Evolutionary conservation across 176 grass and related monocot species (phyloP).

Genomic region (Lolium rigidum): DNA sequence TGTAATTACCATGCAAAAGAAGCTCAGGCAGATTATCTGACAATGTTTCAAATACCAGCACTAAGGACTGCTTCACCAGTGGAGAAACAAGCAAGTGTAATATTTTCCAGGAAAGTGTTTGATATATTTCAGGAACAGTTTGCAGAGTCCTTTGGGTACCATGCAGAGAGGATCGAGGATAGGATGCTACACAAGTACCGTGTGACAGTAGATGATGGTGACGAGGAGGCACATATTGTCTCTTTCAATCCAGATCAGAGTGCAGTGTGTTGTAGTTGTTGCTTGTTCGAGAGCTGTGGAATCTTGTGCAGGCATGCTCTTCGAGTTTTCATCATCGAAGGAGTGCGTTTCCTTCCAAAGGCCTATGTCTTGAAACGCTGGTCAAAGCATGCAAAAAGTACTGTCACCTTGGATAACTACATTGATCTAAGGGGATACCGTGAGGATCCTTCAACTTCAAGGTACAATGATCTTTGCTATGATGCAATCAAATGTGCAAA

Average conservation of each 20-base stretch:
- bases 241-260: constrained; percentile 59
- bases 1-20: constrained; percentile 65
- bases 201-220: constrained; percentile 24
- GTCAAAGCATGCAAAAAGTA: constrained; percentile 90
- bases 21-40: constrained; percentile 75
- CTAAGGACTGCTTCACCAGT: constrained; percentile 82
- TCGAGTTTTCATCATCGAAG: constrained; percentile 77
- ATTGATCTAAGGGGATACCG: constrained; percentile 60
- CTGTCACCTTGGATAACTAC: constrained; percentile 58
- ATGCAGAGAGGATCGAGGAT: constrained; percentile 83
- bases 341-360: constrained; percentile 70
- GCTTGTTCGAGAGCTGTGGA: constrained; percentile 83
- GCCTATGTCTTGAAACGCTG: constrained; percentile 90
- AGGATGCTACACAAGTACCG: constrained; percentile 40
- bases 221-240: constrained; percentile 63
- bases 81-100: constrained; percentile 28
- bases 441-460: constrained; percentile 51
- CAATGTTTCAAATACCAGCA: constrained; percentile 65
- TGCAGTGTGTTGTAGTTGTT: constrained; percentile 74
- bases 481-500: constrained; percentile 74
- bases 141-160: constrained; percentile 82
- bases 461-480: constrained; percentile 67
- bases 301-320: constrained; percentile 91
- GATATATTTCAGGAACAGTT: constrained; percentile 87
- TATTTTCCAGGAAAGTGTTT: constrained; percentile 85